Conservation (phyloP, 306 rosid species). For the Betula pendula region DNA sequence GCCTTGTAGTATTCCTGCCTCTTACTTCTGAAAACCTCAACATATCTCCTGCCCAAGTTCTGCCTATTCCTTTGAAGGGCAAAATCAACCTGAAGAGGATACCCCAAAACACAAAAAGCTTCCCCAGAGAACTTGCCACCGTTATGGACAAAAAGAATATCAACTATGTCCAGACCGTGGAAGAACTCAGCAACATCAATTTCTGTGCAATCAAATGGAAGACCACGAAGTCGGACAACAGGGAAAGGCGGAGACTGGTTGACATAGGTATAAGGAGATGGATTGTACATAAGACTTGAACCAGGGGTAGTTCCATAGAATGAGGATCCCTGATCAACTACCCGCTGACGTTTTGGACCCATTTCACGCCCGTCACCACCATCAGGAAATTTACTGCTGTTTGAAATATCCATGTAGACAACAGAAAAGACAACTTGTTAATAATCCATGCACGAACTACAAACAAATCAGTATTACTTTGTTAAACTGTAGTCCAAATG, state of each 20-base stretch:
- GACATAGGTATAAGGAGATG: conserved; percentile 77
- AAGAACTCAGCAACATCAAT: conserved; percentile 91
- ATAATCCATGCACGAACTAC: conserved; percentile 7
- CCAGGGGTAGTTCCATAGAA: conserved; percentile 75
- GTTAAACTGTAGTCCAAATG: background rate
- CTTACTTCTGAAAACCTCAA: conserved; percentile 91
- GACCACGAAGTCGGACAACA: conserved; percentile 84
- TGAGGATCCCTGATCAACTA: conserved; percentile 76
- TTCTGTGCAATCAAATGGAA: conserved; percentile 90
- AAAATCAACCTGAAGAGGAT: conserved; percentile 93
- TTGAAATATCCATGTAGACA: conserved; percentile 28
- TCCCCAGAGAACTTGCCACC: conserved; percentile 83
- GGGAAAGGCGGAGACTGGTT: conserved; percentile 88
- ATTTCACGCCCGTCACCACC: conserved; percentile 89
- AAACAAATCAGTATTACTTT: background rate
- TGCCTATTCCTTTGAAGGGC: conserved; percentile 90
- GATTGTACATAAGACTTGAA: conserved; percentile 72
- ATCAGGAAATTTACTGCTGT: conserved; percentile 54
- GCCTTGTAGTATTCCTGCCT: conserved; percentile 97
- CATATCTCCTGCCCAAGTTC: conserved; percentile 89
- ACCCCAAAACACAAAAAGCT: conserved; percentile 86
- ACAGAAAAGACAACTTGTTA: conserved; percentile 24
- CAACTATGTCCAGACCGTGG: conserved; percentile 86
- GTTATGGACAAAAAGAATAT: conserved; percentile 84
- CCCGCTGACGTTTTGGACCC: conserved; percentile 91